phyloP scores from a whole-genome alignment of 495 filamentous ascomycete species.

The Pyrenopolyporus hunteri region DNA sequence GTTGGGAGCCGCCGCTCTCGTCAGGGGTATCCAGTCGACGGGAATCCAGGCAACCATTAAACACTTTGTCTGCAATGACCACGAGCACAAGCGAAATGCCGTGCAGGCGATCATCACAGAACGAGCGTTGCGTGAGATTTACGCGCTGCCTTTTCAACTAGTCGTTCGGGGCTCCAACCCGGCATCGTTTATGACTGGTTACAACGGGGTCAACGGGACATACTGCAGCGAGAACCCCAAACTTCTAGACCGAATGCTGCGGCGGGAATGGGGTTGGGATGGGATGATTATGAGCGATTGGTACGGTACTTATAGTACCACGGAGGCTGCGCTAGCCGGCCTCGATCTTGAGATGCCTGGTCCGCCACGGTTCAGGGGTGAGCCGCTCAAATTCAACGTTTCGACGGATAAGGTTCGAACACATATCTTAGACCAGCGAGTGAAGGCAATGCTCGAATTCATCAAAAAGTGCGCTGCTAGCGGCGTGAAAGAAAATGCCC shows the following conservation, averaged over 20 bases:
- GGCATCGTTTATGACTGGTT: constrained; percentile 75
- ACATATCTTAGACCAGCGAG: constrained; percentile 66
- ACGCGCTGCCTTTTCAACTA: constrained; percentile 75
- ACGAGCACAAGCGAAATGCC: constrained; percentile 73
- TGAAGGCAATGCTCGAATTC: constrained; percentile 66
- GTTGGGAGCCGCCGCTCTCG: constrained; percentile 66
- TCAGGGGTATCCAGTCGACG: constrained; percentile 72
- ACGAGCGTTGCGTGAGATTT: constrained; percentile 77
- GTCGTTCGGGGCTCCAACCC: constrained; percentile 68
- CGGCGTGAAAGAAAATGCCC: constrained; percentile 59
- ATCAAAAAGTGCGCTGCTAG: constrained; percentile 62
- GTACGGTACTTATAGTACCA: constrained; percentile 73
- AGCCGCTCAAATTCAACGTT: constrained; percentile 63
- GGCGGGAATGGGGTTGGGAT: constrained; percentile 74
- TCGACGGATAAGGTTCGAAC: constrained; percentile 62
- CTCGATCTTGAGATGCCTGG: constrained; percentile 80
- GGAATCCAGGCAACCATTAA: constrained; percentile 76
- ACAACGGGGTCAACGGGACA: constrained; percentile 75
- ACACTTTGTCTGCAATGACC: constrained; percentile 85
- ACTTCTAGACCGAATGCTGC: constrained; percentile 67
- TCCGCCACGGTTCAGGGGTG: constrained; percentile 68
- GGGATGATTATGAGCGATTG: constrained; percentile 76
- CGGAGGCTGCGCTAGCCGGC: constrained; percentile 70
- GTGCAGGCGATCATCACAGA: constrained; percentile 71
- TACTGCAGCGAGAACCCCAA: constrained; percentile 71